Percentiles rank a stretch among this genome's conserved stretches.
phyloP scores from a whole-genome alignment of 441 rosid species.

The Gossypium lobatum region DNA sequence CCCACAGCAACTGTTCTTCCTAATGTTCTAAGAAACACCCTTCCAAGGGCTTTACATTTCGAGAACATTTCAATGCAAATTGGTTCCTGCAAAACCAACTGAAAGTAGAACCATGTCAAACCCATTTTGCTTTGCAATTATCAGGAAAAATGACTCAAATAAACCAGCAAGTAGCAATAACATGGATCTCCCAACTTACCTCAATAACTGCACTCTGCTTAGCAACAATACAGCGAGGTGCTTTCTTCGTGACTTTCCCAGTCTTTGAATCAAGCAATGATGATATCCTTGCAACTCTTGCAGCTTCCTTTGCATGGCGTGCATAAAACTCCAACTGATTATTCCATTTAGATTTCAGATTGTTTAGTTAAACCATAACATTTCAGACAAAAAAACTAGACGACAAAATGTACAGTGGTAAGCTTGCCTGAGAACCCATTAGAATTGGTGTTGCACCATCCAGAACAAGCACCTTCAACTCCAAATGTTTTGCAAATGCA shows the following conservation, averaged over 20 bases:
- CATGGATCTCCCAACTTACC: slow-evolving; percentile 31
- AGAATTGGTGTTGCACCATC: slow-evolving; percentile 76
- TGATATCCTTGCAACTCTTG: slow-evolving; percentile 53
- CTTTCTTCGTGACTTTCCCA: slow-evolving; percentile 68
- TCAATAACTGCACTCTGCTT: slow-evolving; percentile 84
- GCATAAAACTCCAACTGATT: slow-evolving; percentile 86
- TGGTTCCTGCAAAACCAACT: slow-evolving; percentile 59
- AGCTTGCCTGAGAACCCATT: slow-evolving; percentile 77
- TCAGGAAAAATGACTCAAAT: neutral
- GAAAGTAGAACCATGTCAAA: slow-evolving; percentile 17
- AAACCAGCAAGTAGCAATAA: neutral
- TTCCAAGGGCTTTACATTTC: slow-evolving; percentile 75
- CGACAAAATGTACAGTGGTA: neutral
- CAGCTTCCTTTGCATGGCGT: slow-evolving; percentile 87
- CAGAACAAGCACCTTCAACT: slow-evolving; percentile 64
- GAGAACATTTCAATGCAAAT: slow-evolving; percentile 74
- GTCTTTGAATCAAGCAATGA: slow-evolving; percentile 84
- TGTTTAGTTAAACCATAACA: neutral
- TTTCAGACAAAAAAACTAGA: neutral
- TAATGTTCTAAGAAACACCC: slow-evolving; percentile 67
- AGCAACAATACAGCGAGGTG: slow-evolving; percentile 70
- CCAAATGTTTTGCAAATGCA: slow-evolving; percentile 62
- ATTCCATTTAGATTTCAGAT: slow-evolving; percentile 14
- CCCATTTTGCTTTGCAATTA: neutral
- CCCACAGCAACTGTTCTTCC: slow-evolving; percentile 89